phyloP scores from a whole-genome alignment of 108 stramenopile genomes.

The Discostella stelligeroides region DNA sequence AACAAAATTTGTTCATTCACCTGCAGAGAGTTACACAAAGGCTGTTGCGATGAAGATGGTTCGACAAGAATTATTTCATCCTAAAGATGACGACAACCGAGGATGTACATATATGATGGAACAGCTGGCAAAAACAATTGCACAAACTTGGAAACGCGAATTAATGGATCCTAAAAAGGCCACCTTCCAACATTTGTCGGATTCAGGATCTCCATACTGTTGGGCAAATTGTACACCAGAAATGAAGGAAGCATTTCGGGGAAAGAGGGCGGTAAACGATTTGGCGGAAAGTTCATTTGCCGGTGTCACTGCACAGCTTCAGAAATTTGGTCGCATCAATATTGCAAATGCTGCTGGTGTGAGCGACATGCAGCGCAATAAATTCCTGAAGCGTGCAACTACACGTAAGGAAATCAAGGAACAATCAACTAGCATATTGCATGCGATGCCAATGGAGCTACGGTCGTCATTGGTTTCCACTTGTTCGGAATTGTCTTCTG shows the following conservation, averaged over 20 bases:
- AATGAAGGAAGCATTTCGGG: not conserved
- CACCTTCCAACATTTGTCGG: not conserved
- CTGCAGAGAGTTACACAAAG: not conserved
- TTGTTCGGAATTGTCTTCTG: too few relatives aligned
- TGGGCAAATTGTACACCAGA: not conserved
- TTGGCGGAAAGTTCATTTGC: slow-evolving; percentile 5
- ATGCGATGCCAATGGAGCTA: slow-evolving; percentile 2
- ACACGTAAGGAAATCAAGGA: not conserved
- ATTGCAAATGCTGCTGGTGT: slow-evolving; percentile 6
- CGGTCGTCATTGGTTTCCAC: too few relatives aligned
- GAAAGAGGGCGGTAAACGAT: slow-evolving; percentile 12
- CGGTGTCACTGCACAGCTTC: slow-evolving; percentile 6
- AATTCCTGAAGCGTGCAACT: not conserved
- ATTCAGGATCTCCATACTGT: not conserved
- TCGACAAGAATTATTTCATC: slow-evolving; percentile 5
- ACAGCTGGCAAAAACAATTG: not conserved
- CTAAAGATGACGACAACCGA: slow-evolving; percentile 1
- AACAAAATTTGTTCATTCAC: too few relatives aligned
- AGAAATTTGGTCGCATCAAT: slow-evolving; percentile 3
- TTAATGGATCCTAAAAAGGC: not conserved
- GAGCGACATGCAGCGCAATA: slow-evolving; percentile 1
- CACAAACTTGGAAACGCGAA: not conserved
- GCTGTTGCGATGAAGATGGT: slow-evolving; percentile 6
- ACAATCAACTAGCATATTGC: slow-evolving; percentile 1
- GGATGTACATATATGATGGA: not conserved